phyloP scores from a whole-genome alignment of 192 early-diverging fungal genomes.

The Backusella australiensis region DNA sequence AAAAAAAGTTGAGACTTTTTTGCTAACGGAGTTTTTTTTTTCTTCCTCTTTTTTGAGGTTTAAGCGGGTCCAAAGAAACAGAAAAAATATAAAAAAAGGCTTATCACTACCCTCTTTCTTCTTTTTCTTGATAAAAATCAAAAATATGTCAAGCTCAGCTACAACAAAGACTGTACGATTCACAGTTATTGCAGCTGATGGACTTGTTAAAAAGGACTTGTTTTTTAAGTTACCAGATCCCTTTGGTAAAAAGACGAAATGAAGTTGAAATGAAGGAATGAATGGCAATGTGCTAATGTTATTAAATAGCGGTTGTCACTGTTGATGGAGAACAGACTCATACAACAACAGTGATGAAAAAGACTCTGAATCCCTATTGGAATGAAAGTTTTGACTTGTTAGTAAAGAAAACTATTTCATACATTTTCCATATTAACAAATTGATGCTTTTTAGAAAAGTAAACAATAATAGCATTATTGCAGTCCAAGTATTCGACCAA shows the following conservation, averaged over 20 bases:
- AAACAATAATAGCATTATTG: conserved; percentile 71
- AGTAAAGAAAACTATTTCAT: conserved; percentile 51
- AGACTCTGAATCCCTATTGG: conserved; percentile 95
- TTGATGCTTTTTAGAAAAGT: conserved; percentile 50
- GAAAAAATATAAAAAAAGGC: neutral
- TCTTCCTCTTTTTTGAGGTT: neutral
- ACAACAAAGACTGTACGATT: conserved; percentile 83
- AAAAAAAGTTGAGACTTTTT: neutral
- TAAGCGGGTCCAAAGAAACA: neutral
- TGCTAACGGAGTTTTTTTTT: too few species aligned
- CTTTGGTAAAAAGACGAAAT: conserved; percentile 34
- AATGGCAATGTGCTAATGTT: conserved; percentile 71
- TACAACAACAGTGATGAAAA: conserved; percentile 84
- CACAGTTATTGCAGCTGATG: conserved; percentile 86
- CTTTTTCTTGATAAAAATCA: neutral
- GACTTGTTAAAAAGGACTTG: conserved; percentile 86
- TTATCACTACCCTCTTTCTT: neutral
- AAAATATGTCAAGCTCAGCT: conserved; percentile 42
- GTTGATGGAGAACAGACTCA: conserved; percentile 96
- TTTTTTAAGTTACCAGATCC: conserved; percentile 90
- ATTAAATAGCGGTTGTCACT: conserved; percentile 89
- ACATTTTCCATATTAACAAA: neutral
- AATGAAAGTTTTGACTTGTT: conserved; percentile 65
- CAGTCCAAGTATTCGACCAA: conserved; percentile 97
- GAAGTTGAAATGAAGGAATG: neutral